These are phyloP conservation scores for Fusarium multiceps DNA, from an alignment of 2,329 filamentous ascomycete genomes.

Conservation along the genomic window DNA sequence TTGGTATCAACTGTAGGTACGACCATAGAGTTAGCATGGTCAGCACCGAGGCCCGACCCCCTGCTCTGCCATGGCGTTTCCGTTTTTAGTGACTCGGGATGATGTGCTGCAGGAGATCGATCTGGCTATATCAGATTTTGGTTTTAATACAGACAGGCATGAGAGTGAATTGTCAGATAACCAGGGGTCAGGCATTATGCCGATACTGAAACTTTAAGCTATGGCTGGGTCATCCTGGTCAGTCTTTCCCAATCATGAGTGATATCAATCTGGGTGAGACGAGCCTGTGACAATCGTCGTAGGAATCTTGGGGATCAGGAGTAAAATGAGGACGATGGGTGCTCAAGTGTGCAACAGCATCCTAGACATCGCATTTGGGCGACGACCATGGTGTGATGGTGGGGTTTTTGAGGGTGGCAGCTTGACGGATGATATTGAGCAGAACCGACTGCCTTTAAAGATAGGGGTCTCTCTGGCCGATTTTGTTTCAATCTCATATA, in stretches of 20 bases:
- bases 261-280: conserved; percentile 11
- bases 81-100: conserved; percentile 10
- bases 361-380: not conserved
- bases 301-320: conserved; percentile 7
- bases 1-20: not conserved
- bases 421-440: not conserved
- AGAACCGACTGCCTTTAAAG: not conserved
- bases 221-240: conserved; percentile 18
- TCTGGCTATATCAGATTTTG: not conserved
- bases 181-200: not conserved
- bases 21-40: conserved; percentile 8
- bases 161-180: not conserved
- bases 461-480: not conserved
- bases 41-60: conserved; percentile 2
- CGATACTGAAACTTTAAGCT: conserved; percentile 1
- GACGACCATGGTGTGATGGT: not conserved
- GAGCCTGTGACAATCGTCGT: conserved; percentile 4
- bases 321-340: not conserved
- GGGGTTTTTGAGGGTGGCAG: not conserved
- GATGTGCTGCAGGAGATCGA: not conserved
- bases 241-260: not conserved
- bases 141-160: not conserved
- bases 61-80: not conserved
- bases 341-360: not conserved
- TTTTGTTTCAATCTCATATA: conserved; percentile 15